Percentiles rank a stretch among this genome's conserved stretches.
phyloP scores from a whole-genome alignment of 1,284 basidiomycete genomes.

The Apiotrichum sp. region DNA sequence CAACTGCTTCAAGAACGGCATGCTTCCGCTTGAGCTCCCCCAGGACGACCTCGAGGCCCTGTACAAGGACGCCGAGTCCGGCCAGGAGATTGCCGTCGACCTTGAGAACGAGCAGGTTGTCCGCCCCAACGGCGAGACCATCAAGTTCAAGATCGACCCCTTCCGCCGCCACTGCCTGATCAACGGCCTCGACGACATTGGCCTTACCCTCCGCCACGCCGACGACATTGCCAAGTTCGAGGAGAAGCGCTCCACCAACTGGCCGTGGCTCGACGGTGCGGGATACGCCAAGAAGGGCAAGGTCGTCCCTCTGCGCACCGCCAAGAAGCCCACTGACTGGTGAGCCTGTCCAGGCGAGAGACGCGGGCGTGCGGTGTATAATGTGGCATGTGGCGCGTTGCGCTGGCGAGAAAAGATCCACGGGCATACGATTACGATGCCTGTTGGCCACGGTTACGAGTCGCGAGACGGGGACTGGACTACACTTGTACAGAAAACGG shows the following conservation, averaged over 20 bases:
- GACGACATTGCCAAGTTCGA: constrained; percentile 69
- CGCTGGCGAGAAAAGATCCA: too few relatives aligned
- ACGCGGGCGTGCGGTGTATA: not conserved
- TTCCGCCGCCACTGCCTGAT: constrained; percentile 88
- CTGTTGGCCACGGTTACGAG: not conserved
- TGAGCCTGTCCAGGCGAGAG: constrained; percentile 44
- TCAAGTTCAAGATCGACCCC: constrained; percentile 71
- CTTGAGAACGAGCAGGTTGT: constrained; percentile 80
- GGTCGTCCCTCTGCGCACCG: constrained; percentile 47
- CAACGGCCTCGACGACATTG: constrained; percentile 91
- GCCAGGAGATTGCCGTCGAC: constrained; percentile 79
- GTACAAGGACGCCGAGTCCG: constrained; percentile 72
- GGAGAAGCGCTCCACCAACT: constrained; percentile 61
- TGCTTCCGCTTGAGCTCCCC: constrained; percentile 78
- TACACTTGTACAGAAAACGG: constrained; percentile 1
- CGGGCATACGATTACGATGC: too few relatives aligned
- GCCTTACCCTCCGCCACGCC: constrained; percentile 75
- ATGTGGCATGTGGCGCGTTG: too few relatives aligned
- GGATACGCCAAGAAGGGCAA: constrained; percentile 66
- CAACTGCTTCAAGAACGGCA: constrained; percentile 87
- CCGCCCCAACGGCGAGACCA: constrained; percentile 65
- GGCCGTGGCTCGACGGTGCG: constrained; percentile 93
- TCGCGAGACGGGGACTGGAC: not conserved
- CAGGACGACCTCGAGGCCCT: constrained; percentile 68
- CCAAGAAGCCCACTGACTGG: constrained; percentile 63